Conservation (phyloP, 805 yeast genomes). For the Yamadazyma takamatsuzukensis region DNA sequence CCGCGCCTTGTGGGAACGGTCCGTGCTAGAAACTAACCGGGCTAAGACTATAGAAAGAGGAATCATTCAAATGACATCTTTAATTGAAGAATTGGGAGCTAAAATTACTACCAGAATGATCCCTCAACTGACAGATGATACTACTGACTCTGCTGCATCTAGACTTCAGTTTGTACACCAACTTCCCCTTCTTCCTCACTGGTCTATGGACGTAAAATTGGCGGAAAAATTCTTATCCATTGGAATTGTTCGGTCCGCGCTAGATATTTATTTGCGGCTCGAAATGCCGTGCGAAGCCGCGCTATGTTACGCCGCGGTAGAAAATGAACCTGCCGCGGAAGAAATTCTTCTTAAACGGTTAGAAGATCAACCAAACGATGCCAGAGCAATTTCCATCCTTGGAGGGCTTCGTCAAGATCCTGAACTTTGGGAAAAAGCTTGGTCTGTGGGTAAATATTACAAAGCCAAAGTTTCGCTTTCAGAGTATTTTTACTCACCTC, state of each 20-base stretch:
- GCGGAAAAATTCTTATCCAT: constrained; percentile 85
- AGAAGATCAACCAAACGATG: constrained; percentile 60
- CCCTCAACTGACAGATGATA: constrained; percentile 37
- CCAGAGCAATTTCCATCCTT: constrained; percentile 75
- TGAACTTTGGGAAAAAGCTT: constrained; percentile 72
- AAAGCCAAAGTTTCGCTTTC: constrained; percentile 85
- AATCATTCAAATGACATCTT: constrained; percentile 83
- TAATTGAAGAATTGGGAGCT: constrained; percentile 83
- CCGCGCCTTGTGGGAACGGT: constrained; percentile 86
- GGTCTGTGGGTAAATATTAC: constrained; percentile 81
- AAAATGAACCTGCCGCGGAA: constrained; percentile 65
- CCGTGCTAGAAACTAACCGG: constrained; percentile 72
- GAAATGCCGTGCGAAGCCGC: constrained; percentile 80
- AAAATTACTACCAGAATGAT: constrained; percentile 53
- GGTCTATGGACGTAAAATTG: constrained; percentile 76
- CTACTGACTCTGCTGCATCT: constrained; percentile 39
- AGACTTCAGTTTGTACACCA: constrained; percentile 70
- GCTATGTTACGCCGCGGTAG: constrained; percentile 83
- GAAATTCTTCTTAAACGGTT: constrained; percentile 54
- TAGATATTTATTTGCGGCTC: constrained; percentile 81
- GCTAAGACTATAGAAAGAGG: constrained; percentile 93
- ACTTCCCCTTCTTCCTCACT: constrained; percentile 74
- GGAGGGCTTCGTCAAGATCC: constrained; percentile 87
- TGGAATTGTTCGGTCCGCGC: constrained; percentile 82
- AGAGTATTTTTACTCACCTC: constrained; percentile 65